phyloP scores from a whole-genome alignment of 1,139 yeast genomes.

The Yamadazyma atlantica region DNA sequence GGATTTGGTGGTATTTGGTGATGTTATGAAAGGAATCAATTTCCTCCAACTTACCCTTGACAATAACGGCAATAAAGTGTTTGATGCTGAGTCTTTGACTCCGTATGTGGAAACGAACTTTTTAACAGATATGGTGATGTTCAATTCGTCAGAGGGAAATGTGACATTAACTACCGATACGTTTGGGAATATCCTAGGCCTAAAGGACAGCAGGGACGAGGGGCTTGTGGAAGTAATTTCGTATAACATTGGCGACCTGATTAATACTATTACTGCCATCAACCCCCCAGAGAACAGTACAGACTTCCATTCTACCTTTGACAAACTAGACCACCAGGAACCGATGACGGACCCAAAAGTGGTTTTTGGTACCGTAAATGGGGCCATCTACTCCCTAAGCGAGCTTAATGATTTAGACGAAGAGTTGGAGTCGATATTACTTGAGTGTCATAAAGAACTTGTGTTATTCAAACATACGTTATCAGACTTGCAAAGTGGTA shows the following conservation, averaged over 20 bases:
- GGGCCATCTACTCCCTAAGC: slow-evolving; percentile 28
- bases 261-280: slow-evolving; percentile 23
- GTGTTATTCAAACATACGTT: slow-evolving; percentile 12
- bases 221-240: slow-evolving; percentile 14
- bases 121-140: slow-evolving; percentile 9
- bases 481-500: slow-evolving; percentile 12
- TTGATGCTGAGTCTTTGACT: slow-evolving; percentile 5
- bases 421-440: slow-evolving; percentile 13
- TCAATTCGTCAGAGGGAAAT: slow-evolving; percentile 3
- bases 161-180: slow-evolving; percentile 27
- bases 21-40: slow-evolving; percentile 22
- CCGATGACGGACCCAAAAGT: slow-evolving; percentile 13
- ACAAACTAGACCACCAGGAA: slow-evolving; percentile 5
- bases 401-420: slow-evolving; percentile 29
- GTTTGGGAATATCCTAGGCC: slow-evolving; percentile 28
- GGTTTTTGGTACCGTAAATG: slow-evolving; percentile 36
- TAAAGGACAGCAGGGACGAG: slow-evolving; percentile 3
- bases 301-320: slow-evolving; percentile 13
- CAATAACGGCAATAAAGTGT: background rate
- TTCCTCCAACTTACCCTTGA: slow-evolving; percentile 1
- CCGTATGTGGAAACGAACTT: slow-evolving; percentile 11
- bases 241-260: slow-evolving; percentile 33
- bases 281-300: slow-evolving; percentile 1
- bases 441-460: slow-evolving; percentile 18
- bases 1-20: slow-evolving; percentile 17